Evolutionary conservation across 495 filamentous ascomycete species (phyloP), one percentile per base, ranked within the genome.

Genomic region (Aspergillus sparsus): DNA sequence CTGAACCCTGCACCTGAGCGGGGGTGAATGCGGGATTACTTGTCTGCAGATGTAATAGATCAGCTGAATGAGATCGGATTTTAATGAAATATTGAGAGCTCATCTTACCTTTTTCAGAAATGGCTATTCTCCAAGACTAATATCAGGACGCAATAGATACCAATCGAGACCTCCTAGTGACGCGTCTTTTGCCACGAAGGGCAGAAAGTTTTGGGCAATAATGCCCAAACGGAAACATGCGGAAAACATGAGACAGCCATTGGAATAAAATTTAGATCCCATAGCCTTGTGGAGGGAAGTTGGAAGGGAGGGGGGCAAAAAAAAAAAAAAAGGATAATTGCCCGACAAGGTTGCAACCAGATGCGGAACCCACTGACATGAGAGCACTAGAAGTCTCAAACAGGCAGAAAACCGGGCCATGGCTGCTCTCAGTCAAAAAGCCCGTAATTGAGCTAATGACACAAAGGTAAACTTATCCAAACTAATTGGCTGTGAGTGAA

Each of bases 41-140:
- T 66, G 57, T 73, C 69, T 79, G 77, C 77, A 80, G 75, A 66
- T 60, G 66, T 69, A 66, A 68, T 55, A 72, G 75, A 76, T 80
- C 77, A 80, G 77, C 77, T 80, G 77, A 80, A 79, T 61, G 62
- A 65, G 64, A 71, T 71, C 57, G 62, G 62, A 52, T 66, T 53
- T 57, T 49, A 57, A 63, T 65, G 62, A 37, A 63, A 63, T 46
- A 55, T 56, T 59, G 62, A 27, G 3, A 50, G 49, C 57, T 63
- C 67, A 61, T 67, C 67, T 65, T 66, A 59, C 62, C 60, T 65
- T 59, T 60, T 49, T 46, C 36, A 66, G 61, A 42, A 65, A 64
- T 60, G 57, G 60, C 55, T 36, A 47, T 37, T 62, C 56, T 53
- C 59, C 37, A 65, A 62, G 62, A 37, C 52, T 35, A 37, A 51